Evolutionary conservation across 1,284 basidiomycete genomes (phyloP).

Genomic region (Ganoderma sinense): DNA sequence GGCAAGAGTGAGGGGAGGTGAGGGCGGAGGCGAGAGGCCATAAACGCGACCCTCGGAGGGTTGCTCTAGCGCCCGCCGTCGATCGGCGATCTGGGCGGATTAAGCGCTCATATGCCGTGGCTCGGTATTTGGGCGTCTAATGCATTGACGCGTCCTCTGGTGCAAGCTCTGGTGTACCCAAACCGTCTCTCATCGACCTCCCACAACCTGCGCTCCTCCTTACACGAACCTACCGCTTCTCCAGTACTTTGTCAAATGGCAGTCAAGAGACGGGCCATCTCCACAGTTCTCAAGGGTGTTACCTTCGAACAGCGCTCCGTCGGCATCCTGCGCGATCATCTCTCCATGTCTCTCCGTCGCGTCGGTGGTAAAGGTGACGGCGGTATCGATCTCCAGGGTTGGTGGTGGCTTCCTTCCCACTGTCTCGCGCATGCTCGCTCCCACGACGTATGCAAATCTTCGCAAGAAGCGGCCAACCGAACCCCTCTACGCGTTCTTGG

Average conservation of each 20-base stretch:
- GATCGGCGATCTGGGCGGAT: constrained; percentile 11
- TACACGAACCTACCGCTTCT: not conserved
- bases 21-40: constrained; percentile 6
- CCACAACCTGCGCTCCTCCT: not conserved
- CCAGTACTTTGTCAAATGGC: not conserved
- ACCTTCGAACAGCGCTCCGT: constrained; percentile 82
- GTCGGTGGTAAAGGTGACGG: constrained; percentile 88
- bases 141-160: not conserved
- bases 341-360: constrained; percentile 82
- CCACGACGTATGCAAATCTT: not conserved
- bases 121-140: constrained; percentile 17
- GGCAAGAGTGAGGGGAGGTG: not conserved
- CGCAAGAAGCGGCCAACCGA: not conserved
- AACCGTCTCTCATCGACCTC: not conserved
- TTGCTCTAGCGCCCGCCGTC: constrained; percentile 6
- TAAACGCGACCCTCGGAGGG: constrained; percentile 11
- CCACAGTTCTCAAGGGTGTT: constrained; percentile 66
- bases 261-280: constrained; percentile 31
- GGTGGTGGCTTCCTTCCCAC: constrained; percentile 83
- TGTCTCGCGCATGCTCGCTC: constrained; percentile 3
- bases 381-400: constrained; percentile 89
- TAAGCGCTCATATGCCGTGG: not conserved
- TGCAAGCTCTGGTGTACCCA: not conserved
- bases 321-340: constrained; percentile 61
- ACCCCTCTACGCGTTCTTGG: constrained; percentile 76